These are phyloP conservation scores for Geotrichum macrosporum DNA, from an alignment of 1,139 yeast genomes.

Conservation along the genomic window DNA sequence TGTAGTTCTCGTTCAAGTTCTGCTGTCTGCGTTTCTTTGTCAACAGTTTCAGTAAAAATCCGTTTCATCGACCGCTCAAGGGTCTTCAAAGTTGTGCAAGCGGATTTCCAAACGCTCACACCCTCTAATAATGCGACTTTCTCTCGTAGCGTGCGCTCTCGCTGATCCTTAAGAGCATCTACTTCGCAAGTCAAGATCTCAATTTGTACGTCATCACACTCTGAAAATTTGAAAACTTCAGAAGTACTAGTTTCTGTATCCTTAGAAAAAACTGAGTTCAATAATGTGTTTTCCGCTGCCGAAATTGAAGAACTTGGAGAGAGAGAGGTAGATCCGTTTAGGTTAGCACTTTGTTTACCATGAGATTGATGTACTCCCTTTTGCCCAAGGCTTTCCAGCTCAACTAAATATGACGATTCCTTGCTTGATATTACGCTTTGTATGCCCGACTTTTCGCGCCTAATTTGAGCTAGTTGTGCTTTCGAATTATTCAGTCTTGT, in stretches of 20 bases:
- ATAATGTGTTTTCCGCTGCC: background rate
- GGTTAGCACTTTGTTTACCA: background rate
- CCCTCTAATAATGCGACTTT: conserved; percentile 31
- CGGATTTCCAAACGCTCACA: conserved; percentile 31
- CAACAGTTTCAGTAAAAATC: conserved; percentile 4
- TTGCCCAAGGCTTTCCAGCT: conserved; percentile 7
- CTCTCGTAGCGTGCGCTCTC: conserved; percentile 22
- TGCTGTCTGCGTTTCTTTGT: conserved; percentile 15
- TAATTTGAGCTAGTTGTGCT: conserved; percentile 6
- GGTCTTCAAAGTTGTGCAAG: conserved; percentile 25
- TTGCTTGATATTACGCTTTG: conserved; percentile 9
- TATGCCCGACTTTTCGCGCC: conserved; percentile 2
- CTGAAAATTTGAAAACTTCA: conserved; percentile 6
- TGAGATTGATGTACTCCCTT: background rate
- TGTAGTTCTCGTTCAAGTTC: conserved; percentile 5
- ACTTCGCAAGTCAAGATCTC: conserved; percentile 25
- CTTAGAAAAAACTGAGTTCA: background rate
- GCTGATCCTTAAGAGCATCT: conserved; percentile 25
- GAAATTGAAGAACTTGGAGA: background rate
- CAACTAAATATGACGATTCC: conserved; percentile 7
- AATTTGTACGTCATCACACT: conserved; percentile 14
- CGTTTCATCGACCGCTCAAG: conserved; percentile 24
- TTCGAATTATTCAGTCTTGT: conserved; percentile 22
- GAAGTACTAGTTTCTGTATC: background rate
- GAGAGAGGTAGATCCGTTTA: background rate